Percentiles rank a stretch among this genome's conserved stretches.
Evolutionary conservation across 345 rosid species (phyloP).

Genomic region (Boechera retrofracta): DNA sequence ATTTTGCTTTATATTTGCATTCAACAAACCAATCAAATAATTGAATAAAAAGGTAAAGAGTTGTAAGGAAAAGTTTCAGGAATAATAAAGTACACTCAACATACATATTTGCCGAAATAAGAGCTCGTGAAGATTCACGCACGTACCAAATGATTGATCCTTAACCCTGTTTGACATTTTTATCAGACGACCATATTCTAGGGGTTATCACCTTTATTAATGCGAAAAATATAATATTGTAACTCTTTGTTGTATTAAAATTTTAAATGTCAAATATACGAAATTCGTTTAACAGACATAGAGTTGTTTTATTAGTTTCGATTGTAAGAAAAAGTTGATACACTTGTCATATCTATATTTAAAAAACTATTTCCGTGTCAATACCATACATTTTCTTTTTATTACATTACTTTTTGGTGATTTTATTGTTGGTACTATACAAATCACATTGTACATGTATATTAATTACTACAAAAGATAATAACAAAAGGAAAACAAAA

Average conservation of each 20-base stretch:
- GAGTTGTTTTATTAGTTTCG: background rate
- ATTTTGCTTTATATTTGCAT: background rate
- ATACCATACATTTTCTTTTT: too few relatives aligned
- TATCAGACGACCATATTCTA: background rate
- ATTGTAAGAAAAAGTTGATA: too few relatives aligned
- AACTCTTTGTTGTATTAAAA: background rate
- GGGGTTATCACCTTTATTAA: background rate
- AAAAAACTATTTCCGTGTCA: too few relatives aligned
- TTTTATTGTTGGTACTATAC: too few relatives aligned
- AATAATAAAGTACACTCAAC: background rate
- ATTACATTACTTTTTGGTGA: too few relatives aligned
- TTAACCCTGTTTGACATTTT: background rate
- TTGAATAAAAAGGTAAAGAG: background rate
- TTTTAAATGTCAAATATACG: background rate
- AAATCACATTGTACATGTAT: too few relatives aligned
- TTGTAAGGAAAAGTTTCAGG: background rate
- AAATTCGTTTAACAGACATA: background rate
- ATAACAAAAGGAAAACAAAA: background rate
- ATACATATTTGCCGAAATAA: background rate
- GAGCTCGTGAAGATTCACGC: constrained; percentile 18
- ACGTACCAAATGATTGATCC: constrained; percentile 30
- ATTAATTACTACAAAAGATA: background rate
- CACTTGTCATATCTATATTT: too few relatives aligned
- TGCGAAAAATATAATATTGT: background rate
- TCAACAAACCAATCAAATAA: constrained; percentile 13